Percentiles rank a stretch among this genome's conserved stretches.
Evolutionary conservation across 2,329 filamentous ascomycete species (phyloP).

Genomic region (Ascochyta clinopodiicola): DNA sequence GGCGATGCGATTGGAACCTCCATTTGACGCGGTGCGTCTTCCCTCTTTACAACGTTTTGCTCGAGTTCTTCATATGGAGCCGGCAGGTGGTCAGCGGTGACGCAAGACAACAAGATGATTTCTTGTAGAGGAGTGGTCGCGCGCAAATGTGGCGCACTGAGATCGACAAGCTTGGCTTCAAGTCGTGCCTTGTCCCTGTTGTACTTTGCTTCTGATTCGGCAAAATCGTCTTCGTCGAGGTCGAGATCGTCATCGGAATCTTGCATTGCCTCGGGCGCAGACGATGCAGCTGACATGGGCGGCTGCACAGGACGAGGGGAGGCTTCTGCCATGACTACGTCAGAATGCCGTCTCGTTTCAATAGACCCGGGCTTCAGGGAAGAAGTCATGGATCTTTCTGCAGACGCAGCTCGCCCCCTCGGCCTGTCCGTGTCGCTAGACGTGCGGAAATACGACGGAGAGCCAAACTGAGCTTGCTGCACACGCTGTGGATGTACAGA

Average conservation of each 20-base stretch:
- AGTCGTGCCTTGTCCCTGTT: conserved; percentile 54
- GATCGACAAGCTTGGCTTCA: conserved; percentile 52
- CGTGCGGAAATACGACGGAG: conserved; percentile 26
- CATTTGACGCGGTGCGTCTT: conserved; percentile 23
- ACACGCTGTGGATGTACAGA: conserved; percentile 29
- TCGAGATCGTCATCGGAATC: conserved; percentile 58
- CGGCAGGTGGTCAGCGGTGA: conserved; percentile 45
- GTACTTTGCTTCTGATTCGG: conserved; percentile 55
- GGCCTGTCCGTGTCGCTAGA: conserved; percentile 23
- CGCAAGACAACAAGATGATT: conserved; percentile 50
- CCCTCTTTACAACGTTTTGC: conserved; percentile 23
- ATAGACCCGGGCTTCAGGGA: conserved; percentile 38
- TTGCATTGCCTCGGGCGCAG: conserved; percentile 40
- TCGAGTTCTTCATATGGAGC: conserved; percentile 22
- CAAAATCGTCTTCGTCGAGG: conserved; percentile 54
- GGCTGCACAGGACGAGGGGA: conserved; percentile 38
- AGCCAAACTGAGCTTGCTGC: conserved; percentile 34
- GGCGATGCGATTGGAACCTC: conserved; percentile 21
- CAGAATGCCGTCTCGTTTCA: conserved; percentile 42
- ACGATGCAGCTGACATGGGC: conserved; percentile 39
- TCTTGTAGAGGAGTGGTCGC: conserved; percentile 53
- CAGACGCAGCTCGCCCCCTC: conserved; percentile 32
- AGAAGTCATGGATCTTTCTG: conserved; percentile 26
- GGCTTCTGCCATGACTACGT: conserved; percentile 44
- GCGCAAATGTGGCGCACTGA: conserved; percentile 51